Evolutionary conservation across 106 monocot species (phyloP).

Genomic region (Posidonia australis): DNA sequence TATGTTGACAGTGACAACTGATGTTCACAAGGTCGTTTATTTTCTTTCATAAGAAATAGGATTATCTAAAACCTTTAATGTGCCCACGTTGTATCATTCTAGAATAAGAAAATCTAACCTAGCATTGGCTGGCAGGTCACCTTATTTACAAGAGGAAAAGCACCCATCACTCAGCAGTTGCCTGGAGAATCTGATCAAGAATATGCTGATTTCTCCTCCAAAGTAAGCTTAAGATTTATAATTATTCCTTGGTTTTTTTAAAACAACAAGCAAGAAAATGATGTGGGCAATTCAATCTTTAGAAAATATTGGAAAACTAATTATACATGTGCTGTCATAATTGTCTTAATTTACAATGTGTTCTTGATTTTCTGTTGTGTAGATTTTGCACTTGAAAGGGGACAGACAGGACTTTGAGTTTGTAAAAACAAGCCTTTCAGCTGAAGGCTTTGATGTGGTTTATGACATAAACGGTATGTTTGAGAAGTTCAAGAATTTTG

Average conservation of each 20-base stretch:
- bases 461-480: conserved; percentile 94
- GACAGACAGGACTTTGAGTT: conserved; percentile 93
- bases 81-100: not conserved
- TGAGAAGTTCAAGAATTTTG: not conserved
- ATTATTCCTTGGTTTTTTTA: not conserved
- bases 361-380: not conserved
- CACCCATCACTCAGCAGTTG: conserved; percentile 79
- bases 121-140: conserved; percentile 47
- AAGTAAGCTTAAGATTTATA: conserved; percentile 24
- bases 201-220: conserved; percentile 64
- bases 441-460: conserved; percentile 79
- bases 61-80: no score
- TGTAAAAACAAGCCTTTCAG: conserved; percentile 72
- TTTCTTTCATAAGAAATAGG: no score
- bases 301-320: no score
- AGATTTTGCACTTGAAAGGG: conserved; percentile 94
- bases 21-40: no score
- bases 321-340: no score
- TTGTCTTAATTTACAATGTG: not conserved
- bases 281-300: no score
- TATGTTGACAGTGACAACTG: no score
- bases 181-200: conserved; percentile 90
- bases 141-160: conserved; percentile 94
- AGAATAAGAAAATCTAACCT: not conserved
- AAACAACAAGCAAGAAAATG: not conserved